A percentile compares a stretch with the other conserved stretches of the same genome.
phyloP scores from a whole-genome alignment of 2,329 filamentous ascomycete species.

The Fusarium scirpi region DNA sequence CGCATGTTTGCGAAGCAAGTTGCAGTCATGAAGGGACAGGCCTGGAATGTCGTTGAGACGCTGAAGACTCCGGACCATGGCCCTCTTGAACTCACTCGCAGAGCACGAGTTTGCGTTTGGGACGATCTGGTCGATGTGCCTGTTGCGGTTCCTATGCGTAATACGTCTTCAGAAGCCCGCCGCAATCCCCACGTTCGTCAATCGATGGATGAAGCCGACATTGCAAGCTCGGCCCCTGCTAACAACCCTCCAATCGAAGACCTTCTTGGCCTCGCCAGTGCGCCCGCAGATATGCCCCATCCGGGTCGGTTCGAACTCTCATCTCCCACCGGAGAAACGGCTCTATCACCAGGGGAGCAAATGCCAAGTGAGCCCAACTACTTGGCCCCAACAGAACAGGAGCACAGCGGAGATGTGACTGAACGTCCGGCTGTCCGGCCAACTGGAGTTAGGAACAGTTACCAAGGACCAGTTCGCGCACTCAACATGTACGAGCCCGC shows the following conservation, averaged over 20 bases:
- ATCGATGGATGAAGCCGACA: constrained; percentile 87
- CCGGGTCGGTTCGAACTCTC: constrained; percentile 79
- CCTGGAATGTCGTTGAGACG: constrained; percentile 99
- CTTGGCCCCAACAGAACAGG: constrained; percentile 29
- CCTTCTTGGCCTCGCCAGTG: constrained; percentile 74
- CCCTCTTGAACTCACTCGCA: constrained; percentile 89
- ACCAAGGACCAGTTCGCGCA: constrained; percentile 56
- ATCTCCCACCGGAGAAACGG: constrained; percentile 57
- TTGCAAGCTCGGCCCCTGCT: constrained; percentile 61
- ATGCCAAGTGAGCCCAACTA: constrained; percentile 40
- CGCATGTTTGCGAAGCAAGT: constrained; percentile 99
- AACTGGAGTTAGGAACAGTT: constrained; percentile 51
- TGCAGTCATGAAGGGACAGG: constrained; percentile 98
- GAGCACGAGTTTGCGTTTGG: constrained; percentile 95
- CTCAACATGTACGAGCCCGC: constrained; percentile 61
- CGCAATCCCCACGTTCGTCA: constrained; percentile 66
- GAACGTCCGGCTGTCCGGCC: constrained; percentile 42
- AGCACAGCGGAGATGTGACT: constrained; percentile 27
- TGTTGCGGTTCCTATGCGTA: constrained; percentile 89
- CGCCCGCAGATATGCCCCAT: constrained; percentile 75
- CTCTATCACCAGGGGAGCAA: constrained; percentile 55
- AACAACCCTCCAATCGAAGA: constrained; percentile 64
- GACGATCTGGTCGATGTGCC: constrained; percentile 97
- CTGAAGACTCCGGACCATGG: constrained; percentile 93
- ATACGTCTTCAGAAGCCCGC: constrained; percentile 85